Percentiles rank a stretch among this genome's conserved stretches.
Evolutionary conservation across 768 basidiomycete genomes (phyloP).

Genomic region (Antrodiella citrinella): DNA sequence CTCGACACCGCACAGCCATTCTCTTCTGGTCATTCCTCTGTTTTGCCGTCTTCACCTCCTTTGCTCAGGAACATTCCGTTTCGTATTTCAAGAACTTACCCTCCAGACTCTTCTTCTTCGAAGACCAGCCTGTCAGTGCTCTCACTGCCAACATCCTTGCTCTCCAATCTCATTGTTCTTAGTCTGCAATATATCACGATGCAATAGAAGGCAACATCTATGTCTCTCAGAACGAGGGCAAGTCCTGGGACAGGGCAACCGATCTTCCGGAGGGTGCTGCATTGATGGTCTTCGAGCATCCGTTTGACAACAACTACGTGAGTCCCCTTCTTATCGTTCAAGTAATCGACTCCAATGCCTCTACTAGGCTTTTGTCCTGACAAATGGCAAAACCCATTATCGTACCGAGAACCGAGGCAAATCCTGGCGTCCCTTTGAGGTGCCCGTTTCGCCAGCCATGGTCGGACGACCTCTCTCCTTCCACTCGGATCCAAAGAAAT

Average conservation of each 20-base stretch:
- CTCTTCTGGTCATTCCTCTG: constrained; percentile 12
- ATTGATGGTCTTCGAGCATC: constrained; percentile 76
- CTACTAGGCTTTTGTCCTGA: constrained; percentile 78
- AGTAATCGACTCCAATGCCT: constrained; percentile 3
- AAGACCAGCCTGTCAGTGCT: constrained; percentile 88
- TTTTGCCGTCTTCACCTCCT: constrained; percentile 3
- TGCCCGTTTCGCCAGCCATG: constrained; percentile 51
- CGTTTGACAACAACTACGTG: constrained; percentile 72
- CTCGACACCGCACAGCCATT: constrained; percentile 14
- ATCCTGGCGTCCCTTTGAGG: constrained; percentile 77
- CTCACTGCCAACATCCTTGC: neutral
- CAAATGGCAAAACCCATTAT: constrained; percentile 70
- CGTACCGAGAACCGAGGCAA: constrained; percentile 82
- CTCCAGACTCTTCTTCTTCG: constrained; percentile 80
- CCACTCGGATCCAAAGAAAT: constrained; percentile 69
- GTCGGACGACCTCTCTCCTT: constrained; percentile 71
- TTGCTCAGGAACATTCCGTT: constrained; percentile 33
- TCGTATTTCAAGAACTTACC: constrained; percentile 66
- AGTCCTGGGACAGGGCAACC: constrained; percentile 42
- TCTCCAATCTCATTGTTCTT: no score
- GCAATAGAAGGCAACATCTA: constrained; percentile 55
- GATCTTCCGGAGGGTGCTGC: constrained; percentile 54
- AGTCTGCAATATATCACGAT: constrained; percentile 82
- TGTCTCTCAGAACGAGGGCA: constrained; percentile 86
- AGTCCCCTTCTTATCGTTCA: constrained; percentile 16